Conservation (phyloP, 2,329 filamentous ascomycete species). For the Colletotrichum cordylinicola region DNA sequence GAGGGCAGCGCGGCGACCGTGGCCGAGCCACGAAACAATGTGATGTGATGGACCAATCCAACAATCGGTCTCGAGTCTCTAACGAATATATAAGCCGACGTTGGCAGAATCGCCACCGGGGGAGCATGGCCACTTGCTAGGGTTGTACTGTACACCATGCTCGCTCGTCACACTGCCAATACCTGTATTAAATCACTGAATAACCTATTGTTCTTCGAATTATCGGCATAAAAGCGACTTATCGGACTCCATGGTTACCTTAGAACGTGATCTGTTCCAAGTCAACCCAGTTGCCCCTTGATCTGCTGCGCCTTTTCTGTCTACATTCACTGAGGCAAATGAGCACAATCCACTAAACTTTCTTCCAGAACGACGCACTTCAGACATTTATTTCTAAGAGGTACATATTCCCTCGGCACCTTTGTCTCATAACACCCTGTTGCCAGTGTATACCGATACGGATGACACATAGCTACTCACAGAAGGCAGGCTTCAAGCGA, state of each 20-base stretch:
- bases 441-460: not conserved
- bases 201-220: fast-evolving
- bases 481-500: not conserved
- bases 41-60: not conserved
- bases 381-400: not conserved
- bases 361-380: not conserved
- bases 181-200: not conserved
- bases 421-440: not conserved
- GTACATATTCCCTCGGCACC: not conserved
- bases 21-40: not conserved
- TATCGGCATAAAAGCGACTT: too few species aligned
- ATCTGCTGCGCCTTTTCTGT: not conserved
- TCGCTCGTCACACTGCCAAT: not conserved
- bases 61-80: fast-evolving
- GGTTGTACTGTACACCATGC: not conserved
- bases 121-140: not conserved
- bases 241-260: too few species aligned
- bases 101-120: not conserved
- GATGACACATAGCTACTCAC: not conserved
- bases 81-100: not conserved
- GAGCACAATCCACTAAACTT: too few species aligned
- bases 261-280: not conserved
- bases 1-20: not conserved
- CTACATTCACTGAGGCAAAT: too few species aligned
- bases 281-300: not conserved